Evolutionary conservation across 2,329 filamentous ascomycete species (phyloP), one percentile per base, ranked within the genome.

Genomic region (Colletotrichum sp.): DNA sequence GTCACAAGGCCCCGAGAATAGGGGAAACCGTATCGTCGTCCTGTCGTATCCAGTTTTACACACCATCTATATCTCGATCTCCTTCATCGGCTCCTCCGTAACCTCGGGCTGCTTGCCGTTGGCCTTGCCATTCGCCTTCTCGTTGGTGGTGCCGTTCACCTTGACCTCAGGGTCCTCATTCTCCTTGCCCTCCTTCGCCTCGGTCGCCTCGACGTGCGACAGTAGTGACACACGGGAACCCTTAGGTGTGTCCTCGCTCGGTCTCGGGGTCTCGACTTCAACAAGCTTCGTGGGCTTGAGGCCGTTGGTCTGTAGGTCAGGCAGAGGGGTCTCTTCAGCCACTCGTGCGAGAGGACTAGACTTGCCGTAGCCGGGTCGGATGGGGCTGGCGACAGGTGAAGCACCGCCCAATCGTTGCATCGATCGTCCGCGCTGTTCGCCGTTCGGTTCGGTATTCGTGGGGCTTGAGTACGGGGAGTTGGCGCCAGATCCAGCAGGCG

Each of bases 281-380:
- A 92, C 89, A 18, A 92, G 85, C 77, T 89, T 90, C 69, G 85
- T 83, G 21, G 87, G 85, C 77, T 88, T 85, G 65, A 87, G 74
- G 77, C 85, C 79, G 82, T 86, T 84, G 26, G 78, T 67, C 65
- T 79, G 74, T 28, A 79, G 74, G 65, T 87, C 85, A 5, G 86
- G 85, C 61, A 86, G 83, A 30, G 84, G 80, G 12, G 84, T 81
- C 83, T 96, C 95, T 84, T 96, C 95, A 1, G 93, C 91, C 16
- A 96, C 94, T 77, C 93, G 89, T 66, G 94, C 93, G 73, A 96
- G 86, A 18, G 94, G 94, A 79, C 93, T 95, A 16, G 93, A 90
- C 80, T 95, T 93, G 78, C 92, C 91, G 60, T 74, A 76, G 15
- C 91, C 89, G 3, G 93, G 90, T 74, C 91, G 88, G 82, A 92